These are phyloP conservation scores for Euptelea pleiosperma DNA, from an alignment of 164 flowering plant genomes.

Conservation along the genomic window DNA sequence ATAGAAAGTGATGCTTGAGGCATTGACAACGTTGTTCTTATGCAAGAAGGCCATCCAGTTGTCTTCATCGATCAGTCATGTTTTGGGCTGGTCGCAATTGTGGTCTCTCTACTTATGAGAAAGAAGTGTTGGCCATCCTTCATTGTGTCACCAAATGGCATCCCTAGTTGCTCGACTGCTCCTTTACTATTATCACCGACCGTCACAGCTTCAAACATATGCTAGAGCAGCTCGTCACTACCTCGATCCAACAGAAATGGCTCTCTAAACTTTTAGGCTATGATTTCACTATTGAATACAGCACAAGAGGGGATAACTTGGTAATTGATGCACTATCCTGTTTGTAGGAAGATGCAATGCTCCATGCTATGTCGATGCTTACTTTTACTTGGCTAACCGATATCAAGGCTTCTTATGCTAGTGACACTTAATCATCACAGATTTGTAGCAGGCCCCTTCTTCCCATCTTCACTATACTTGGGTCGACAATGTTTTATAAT, in stretches of 20 bases:
- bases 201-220: background rate
- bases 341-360: too few relatives aligned
- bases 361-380: too few relatives aligned
- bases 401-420: too few relatives aligned
- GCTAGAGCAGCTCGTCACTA: background rate
- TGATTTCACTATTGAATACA: background rate
- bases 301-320: background rate
- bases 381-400: too few relatives aligned
- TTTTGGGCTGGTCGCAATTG: too few relatives aligned
- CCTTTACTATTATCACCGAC: background rate
- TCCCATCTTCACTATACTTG: background rate
- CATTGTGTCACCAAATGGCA: background rate
- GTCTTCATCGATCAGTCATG: too few relatives aligned
- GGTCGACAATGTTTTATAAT: background rate
- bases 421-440: too few relatives aligned
- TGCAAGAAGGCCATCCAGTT: too few relatives aligned
- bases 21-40: too few relatives aligned
- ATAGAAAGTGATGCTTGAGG: too few relatives aligned
- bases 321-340: background rate
- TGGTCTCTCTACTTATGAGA: conserved; percentile 1
- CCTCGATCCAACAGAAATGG: background rate
- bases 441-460: too few relatives aligned
- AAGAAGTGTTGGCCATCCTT: background rate
- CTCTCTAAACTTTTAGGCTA: background rate
- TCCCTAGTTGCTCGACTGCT: background rate